These are phyloP conservation scores for rapeseed (Brassica napus) DNA, from an alignment of 345 rosid species.

Conservation along the genomic window DNA sequence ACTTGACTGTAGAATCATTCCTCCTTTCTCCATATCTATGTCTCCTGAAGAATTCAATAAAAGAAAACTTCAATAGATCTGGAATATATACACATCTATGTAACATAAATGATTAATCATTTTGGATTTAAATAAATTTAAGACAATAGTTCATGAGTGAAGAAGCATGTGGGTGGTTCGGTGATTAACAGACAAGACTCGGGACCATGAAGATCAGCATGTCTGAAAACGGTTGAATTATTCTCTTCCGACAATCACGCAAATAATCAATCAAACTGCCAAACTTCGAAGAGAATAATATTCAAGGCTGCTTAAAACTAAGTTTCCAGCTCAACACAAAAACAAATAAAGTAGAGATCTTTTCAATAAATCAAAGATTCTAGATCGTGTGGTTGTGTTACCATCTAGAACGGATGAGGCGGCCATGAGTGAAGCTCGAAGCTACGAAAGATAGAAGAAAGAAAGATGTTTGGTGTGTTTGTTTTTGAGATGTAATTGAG, in stretches of 20 bases:
- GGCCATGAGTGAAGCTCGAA: slow-evolving; percentile 41
- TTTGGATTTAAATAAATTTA: slow-evolving; percentile 9
- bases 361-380: slow-evolving; percentile 11
- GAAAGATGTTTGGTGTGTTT: slow-evolving; percentile 9
- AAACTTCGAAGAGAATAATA: neutral
- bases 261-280: slow-evolving; percentile 32
- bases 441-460: slow-evolving; percentile 8
- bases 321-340: slow-evolving; percentile 12
- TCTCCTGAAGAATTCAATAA: slow-evolving; percentile 42
- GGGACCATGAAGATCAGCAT: slow-evolving; percentile 27
- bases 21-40: slow-evolving; percentile 71
- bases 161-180: slow-evolving; percentile 32
- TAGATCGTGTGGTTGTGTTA: slow-evolving; percentile 21
- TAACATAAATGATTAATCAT: neutral
- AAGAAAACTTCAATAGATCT: slow-evolving; percentile 26
- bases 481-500: slow-evolving; percentile 16
- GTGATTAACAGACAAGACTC: slow-evolving; percentile 35
- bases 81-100: slow-evolving; percentile 9
- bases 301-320: neutral
- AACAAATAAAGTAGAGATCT: neutral
- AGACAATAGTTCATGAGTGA: neutral
- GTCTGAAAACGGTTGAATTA: slow-evolving; percentile 25
- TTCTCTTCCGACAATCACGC: slow-evolving; percentile 28
- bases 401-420: slow-evolving; percentile 34
- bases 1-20: slow-evolving; percentile 40